Percentiles rank a stretch among this genome's conserved stretches.
Conservation (phyloP, 768 basidiomycete genomes). For the Arthromyces matolae region DNA sequence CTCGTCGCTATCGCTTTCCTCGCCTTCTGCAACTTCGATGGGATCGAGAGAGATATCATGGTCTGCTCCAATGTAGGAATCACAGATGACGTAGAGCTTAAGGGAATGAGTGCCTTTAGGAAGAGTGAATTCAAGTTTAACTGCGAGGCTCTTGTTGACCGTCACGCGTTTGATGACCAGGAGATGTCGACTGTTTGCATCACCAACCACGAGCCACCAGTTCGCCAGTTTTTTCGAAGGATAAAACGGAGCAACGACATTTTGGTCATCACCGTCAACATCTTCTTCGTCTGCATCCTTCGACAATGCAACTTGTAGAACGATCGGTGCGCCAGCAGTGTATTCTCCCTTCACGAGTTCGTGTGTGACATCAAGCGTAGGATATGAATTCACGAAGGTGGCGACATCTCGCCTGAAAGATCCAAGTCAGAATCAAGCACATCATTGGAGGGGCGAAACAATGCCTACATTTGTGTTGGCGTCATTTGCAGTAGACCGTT, state of each 20-base stretch:
- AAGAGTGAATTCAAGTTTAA: constrained; percentile 87
- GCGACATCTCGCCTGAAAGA: constrained; percentile 83
- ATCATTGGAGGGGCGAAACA: constrained; percentile 11
- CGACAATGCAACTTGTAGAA: constrained; percentile 72
- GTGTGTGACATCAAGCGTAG: constrained; percentile 88
- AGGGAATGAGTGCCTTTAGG: constrained; percentile 80
- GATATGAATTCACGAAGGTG: constrained; percentile 93
- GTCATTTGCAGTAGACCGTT: constrained; percentile 82
- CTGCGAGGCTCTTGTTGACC: constrained; percentile 76
- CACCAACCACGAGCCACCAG: constrained; percentile 98
- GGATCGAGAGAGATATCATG: constrained; percentile 84
- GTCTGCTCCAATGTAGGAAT: constrained; percentile 88
- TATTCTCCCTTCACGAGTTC: constrained; percentile 86
- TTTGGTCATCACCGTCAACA: constrained; percentile 61
- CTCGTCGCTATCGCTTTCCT: constrained; percentile 81
- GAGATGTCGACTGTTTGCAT: constrained; percentile 72
- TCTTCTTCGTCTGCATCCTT: constrained; percentile 82
- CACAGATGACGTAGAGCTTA: constrained; percentile 89
- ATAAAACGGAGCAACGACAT: constrained; percentile 91
- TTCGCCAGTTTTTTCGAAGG: constrained; percentile 88
- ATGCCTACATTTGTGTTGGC: constrained; percentile 77
- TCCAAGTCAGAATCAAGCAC: no score
- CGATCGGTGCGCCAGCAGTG: constrained; percentile 81
- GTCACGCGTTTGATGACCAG: constrained; percentile 89
- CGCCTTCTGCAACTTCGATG: constrained; percentile 87